A percentile compares a stretch with the other conserved stretches of the same genome.
These are phyloP conservation scores for Yamadazyma atmosphaerica DNA, from an alignment of 1,139 yeast genomes.

Conservation along the genomic window DNA sequence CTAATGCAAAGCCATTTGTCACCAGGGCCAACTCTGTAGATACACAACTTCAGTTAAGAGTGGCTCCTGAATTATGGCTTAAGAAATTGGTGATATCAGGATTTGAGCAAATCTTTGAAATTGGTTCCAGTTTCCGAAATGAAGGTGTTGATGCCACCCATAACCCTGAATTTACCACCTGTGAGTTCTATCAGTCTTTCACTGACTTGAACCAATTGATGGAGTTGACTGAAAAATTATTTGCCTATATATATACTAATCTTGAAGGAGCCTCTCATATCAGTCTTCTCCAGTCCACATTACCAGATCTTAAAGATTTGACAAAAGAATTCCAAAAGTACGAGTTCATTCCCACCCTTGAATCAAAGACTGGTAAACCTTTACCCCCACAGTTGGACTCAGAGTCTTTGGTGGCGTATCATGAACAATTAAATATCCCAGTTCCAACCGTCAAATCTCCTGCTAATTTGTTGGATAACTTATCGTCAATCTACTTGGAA, in stretches of 20 bases:
- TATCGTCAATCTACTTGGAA: conserved; percentile 66
- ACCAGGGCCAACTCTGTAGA: conserved; percentile 42
- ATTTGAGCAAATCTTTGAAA: conserved; percentile 80
- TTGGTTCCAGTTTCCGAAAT: conserved; percentile 83
- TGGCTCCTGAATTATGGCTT: conserved; percentile 95
- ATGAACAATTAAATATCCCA: conserved; percentile 23
- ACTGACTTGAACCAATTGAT: conserved; percentile 89
- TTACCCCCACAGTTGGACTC: conserved; percentile 43
- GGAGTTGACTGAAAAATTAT: conserved; percentile 59
- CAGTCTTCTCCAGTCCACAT: conserved; percentile 13
- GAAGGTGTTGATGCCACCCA: conserved; percentile 98
- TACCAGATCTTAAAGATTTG: conserved; percentile 20
- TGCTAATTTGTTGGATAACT: conserved; percentile 59
- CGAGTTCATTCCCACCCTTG: conserved; percentile 64
- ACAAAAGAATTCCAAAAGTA: conserved; percentile 30
- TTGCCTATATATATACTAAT: conserved; percentile 35
- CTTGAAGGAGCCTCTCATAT: conserved; percentile 17
- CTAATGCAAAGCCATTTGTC: conserved; percentile 80
- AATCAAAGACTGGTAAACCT: conserved; percentile 39
- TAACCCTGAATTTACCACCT: conserved; percentile 97
- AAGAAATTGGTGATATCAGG: conserved; percentile 82
- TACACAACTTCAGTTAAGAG: conserved; percentile 59
- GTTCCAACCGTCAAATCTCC: conserved; percentile 52
- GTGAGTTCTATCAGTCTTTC: conserved; percentile 95
- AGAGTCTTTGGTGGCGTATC: conserved; percentile 39